Base-by-base conservation (phyloP, 371 early-diverging fungal genomes). In the Mucor circinelloides region DNA sequence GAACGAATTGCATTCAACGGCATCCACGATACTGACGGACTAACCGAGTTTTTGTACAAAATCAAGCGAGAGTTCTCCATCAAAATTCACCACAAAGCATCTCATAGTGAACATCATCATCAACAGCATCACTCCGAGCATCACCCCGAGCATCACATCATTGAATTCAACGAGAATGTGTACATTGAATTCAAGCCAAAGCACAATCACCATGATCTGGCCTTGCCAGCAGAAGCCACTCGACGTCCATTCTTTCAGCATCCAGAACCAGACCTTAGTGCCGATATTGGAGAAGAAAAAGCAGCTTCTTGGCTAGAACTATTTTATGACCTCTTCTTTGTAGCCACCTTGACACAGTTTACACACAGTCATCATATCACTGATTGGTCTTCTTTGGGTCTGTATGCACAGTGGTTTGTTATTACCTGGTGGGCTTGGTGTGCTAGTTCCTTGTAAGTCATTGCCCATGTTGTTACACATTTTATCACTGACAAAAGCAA, bases 341-440 rank as follows among this genome's bases (percentile, higher is more conserved):
- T 87, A 0, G 88, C 88, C 7, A 87, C 84, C 4, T 64, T 87
- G 60, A 83, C 85, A 6, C 78, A 86, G 50, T 87, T 87, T 60
- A 87, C 88, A 0, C 88, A 87, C 48, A 78, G 72, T 23, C 86
- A 85, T 64, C 82, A 82, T 44, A 87, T 87, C 42, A 83, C 80
- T n/a, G 82, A 85, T 56, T 76, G 81, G 85, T 73, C 63, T 0
- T 82, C 87, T 0, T 67, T 87, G n/a, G 80, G 74, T 6, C 68
- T 80, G 23, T 87, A 87, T 67, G 69, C 85, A 4, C 75, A 78
- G 27, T 85, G 87, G 87, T 87, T 87, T 60, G 64, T 85, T 21
- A 83, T 87, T 42, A 82, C 84, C 60, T 87, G 85, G 87, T 87
- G 87, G 85, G 77, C 84, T 25, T 85, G 85, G 85, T 78, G 76